These are phyloP conservation scores for Phyllosticta capitalensis DNA, from an alignment of 2,329 filamentous ascomycete species.

Conservation along the genomic window DNA sequence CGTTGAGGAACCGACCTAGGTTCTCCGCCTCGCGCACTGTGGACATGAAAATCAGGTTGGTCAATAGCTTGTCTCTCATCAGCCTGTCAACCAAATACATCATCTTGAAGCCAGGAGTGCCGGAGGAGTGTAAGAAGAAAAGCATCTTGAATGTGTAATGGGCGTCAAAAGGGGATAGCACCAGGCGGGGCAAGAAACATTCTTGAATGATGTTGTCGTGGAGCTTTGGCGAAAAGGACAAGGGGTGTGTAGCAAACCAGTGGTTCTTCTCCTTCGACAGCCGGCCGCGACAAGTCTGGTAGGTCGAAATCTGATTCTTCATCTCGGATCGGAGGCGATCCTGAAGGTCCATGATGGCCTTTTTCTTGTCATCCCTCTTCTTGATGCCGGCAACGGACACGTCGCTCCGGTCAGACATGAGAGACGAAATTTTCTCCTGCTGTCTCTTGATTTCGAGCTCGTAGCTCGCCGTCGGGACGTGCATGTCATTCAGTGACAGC, in stretches of 20 bases:
- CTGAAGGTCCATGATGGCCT: slow-evolving; percentile 57
- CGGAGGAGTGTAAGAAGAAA: slow-evolving; percentile 75
- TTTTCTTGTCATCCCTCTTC: slow-evolving; percentile 61
- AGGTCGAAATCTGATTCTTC: slow-evolving; percentile 56
- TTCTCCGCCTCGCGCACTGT: slow-evolving; percentile 88
- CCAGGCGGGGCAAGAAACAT: slow-evolving; percentile 80
- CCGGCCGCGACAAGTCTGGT: slow-evolving; percentile 48
- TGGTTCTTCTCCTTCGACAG: slow-evolving; percentile 64
- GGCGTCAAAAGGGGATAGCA: slow-evolving; percentile 76
- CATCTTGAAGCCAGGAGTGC: slow-evolving; percentile 77
- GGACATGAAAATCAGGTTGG: slow-evolving; percentile 76
- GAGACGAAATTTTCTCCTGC: slow-evolving; percentile 53
- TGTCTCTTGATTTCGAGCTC: slow-evolving; percentile 54
- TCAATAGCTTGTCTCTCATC: slow-evolving; percentile 72
- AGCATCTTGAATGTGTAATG: slow-evolving; percentile 83
- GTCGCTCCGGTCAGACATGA: slow-evolving; percentile 64
- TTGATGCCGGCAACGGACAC: slow-evolving; percentile 56
- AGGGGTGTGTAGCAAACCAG: slow-evolving; percentile 62
- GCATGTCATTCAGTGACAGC: slow-evolving; percentile 70
- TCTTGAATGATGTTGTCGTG: slow-evolving; percentile 76
- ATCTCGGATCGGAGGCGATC: slow-evolving; percentile 65
- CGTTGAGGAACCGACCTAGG: slow-evolving; percentile 80
- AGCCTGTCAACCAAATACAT: slow-evolving; percentile 75
- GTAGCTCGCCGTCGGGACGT: slow-evolving; percentile 68
- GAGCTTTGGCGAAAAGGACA: slow-evolving; percentile 51